Evolutionary conservation across 2,329 filamentous ascomycete genomes (phyloP), one percentile per base, ranked within the genome.

Genomic region (Fusarium temperatum): DNA sequence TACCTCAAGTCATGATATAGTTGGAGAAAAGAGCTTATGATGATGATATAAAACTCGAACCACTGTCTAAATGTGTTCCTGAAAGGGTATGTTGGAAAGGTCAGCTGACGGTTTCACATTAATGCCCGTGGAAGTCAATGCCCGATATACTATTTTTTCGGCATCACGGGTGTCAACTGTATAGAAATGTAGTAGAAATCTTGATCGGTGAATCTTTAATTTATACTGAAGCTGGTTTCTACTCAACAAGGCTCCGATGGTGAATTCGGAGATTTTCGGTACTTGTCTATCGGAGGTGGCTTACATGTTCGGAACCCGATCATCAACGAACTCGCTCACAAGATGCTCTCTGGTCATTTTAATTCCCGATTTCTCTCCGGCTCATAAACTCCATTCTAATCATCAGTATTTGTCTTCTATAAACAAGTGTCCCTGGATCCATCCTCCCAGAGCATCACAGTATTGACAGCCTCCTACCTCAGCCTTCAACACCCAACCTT

Each of bases 221-320:
- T 36, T 36, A 62, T 38, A 58, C 24, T 57, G n/a, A 36, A 44
- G 20, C 17, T 45, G 18, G 30, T 26, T 67, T 8, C 36, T 30
- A 6, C 20, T 10, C 3, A 24, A 36, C 13, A 44, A 24, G 17
- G 8, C 45, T 67, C 48, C 30, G 26, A 44, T 53, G n/a, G 26
- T 24, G 26, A 41, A 8, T 8, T 47, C 62, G 47, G 53, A 41
- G 35, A 61, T 22, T 47, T 54, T 53, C 41, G 54, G 45, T 36
- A 8, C 12, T 51, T 53, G 17, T 24, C 12, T 36, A 53, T 42
- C 55, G 20, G 48, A 38, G 32, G 38, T 38, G 36, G 64, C 69
- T 70, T 54, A 73, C 65, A 58, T 45, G 9, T 35, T 66, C 70
- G 68, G 72, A 69, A 74, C 63, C 72, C 71, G 71, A 74, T 44